Evolutionary conservation across 139 green algal genomes (phyloP).

Genomic region (Coelastrella sp.): DNA sequence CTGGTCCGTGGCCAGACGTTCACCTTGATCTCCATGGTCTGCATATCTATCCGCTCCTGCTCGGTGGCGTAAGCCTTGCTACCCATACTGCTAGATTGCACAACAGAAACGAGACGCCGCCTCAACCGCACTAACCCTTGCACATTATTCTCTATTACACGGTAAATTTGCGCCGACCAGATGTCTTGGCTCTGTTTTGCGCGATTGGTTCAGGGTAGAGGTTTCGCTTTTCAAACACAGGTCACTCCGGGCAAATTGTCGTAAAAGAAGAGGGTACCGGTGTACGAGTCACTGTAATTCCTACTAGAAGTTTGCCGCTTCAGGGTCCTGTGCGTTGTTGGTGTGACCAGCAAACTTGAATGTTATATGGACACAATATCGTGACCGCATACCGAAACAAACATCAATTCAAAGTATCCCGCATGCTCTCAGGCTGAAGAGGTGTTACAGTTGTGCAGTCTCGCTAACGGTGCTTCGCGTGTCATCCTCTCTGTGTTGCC

Average conservation of each 20-base stretch:
- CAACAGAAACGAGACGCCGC: not conserved
- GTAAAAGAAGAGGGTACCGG: too few species aligned
- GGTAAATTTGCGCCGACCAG: not conserved
- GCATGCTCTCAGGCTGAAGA: not conserved
- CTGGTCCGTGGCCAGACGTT: too few species aligned
- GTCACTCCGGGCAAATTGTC: too few species aligned
- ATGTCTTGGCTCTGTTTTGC: too few species aligned
- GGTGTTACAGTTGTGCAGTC: not conserved
- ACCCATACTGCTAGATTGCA: not conserved
- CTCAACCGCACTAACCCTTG: not conserved
- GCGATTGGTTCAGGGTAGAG: too few species aligned
- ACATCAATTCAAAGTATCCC: not conserved
- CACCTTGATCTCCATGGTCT: conserved; percentile 64
- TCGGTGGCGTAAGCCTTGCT: conserved; percentile 40
- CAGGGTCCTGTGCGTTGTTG: too few species aligned
- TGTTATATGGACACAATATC: too few species aligned
- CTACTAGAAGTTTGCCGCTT: too few species aligned
- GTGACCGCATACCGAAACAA: too few species aligned
- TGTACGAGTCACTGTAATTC: too few species aligned
- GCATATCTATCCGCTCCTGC: conserved; percentile 56
- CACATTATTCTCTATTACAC: not conserved
- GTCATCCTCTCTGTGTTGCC: not conserved
- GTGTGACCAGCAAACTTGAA: too few species aligned
- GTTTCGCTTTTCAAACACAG: too few species aligned
- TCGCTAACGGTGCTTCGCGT: not conserved